Percentiles rank a stretch among this genome's conserved stretches.
Conservation (phyloP, 257 asterid species). For the Coffea canephora region DNA sequence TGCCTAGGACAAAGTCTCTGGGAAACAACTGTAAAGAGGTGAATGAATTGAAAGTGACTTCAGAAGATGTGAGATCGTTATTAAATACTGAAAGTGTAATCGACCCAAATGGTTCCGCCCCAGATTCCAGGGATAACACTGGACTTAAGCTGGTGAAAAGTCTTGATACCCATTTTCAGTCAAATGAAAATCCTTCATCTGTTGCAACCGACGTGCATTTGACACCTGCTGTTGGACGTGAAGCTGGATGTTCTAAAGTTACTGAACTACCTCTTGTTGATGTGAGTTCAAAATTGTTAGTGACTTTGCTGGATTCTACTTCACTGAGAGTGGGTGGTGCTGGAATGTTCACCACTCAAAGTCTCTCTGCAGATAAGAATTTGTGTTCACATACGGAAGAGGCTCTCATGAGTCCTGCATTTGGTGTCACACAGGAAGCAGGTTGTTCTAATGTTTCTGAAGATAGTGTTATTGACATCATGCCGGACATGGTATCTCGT, state of each 20-base stretch:
- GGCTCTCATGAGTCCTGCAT: conserved; percentile 4
- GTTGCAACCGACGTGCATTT: conserved; percentile 1
- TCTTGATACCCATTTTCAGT: conserved; percentile 12
- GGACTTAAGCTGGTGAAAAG: conserved; percentile 28
- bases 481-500: conserved; percentile 24
- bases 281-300: conserved; percentile 30
- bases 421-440: conserved; percentile 14
- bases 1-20: conserved; percentile 24
- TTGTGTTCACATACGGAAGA: conserved; percentile 34
- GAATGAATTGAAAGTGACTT: conserved; percentile 32
- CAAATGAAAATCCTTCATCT: conserved; percentile 2
- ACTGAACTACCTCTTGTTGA: conserved; percentile 22
- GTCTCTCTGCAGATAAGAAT: conserved; percentile 18
- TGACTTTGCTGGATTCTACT: neutral
- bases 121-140: conserved; percentile 29
- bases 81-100: conserved; percentile 40
- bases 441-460: conserved; percentile 23
- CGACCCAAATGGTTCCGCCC: conserved; percentile 26
- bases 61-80: conserved; percentile 57
- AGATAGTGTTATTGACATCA: conserved; percentile 18
- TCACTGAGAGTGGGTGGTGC: neutral
- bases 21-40: conserved; percentile 37
- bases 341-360: neutral
- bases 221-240: conserved; percentile 5
- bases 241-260: conserved; percentile 15